Conservation (phyloP, 108 stramenopile species). For the Poteriospumella lacustris region DNA sequence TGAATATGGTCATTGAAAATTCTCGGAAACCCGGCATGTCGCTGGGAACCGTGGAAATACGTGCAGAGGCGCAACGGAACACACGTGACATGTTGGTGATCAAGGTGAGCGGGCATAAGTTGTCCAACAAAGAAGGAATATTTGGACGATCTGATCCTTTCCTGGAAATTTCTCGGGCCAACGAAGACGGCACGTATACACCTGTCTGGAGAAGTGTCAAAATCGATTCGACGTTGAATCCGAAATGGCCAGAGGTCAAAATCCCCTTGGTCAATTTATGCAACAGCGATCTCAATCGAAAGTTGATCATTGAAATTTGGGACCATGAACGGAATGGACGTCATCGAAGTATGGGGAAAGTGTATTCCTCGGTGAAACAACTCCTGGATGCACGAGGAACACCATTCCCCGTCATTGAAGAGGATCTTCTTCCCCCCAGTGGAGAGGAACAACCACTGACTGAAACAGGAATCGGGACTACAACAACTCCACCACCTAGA, state of each 20-base stretch:
- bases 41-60: not conserved
- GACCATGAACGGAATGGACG: slow-evolving; percentile 59
- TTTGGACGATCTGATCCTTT: slow-evolving; percentile 73
- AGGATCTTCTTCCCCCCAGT: too few relatives aligned
- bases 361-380: not conserved
- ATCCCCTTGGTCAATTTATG: slow-evolving; percentile 66
- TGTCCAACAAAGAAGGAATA: slow-evolving; percentile 70
- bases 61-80: not conserved
- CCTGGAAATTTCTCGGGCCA: slow-evolving; percentile 34
- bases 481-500: not conserved
- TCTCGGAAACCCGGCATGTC: not conserved
- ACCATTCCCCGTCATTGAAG: not conserved
- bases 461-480: not conserved
- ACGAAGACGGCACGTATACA: slow-evolving; percentile 59
- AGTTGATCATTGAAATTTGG: slow-evolving; percentile 63
- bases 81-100: not conserved
- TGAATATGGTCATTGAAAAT: not conserved
- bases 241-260: slow-evolving; percentile 60
- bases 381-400: not conserved
- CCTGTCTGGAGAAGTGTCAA: slow-evolving; percentile 61
- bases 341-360: slow-evolving; percentile 63
- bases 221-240: slow-evolving; percentile 59
- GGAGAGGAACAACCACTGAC: not conserved
- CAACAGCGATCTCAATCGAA: slow-evolving; percentile 66
- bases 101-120: slow-evolving; percentile 57